phyloP scores from a whole-genome alignment of 352 stramenopile species.

The Phytophthora sojae region DNA sequence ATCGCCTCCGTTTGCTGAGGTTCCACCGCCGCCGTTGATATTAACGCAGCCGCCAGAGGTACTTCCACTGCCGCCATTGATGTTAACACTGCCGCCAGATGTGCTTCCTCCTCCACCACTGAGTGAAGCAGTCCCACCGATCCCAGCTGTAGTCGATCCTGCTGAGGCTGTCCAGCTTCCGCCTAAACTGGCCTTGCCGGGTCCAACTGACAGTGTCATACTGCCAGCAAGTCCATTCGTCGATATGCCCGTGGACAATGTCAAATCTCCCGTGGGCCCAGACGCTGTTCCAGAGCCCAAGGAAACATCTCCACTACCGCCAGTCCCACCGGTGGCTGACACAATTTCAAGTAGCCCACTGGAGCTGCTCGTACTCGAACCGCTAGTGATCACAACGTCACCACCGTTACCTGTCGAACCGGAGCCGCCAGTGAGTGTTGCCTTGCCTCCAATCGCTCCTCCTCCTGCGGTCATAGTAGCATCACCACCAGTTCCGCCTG shows the following conservation, averaged over 20 bases:
- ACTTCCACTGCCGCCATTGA: conserved; percentile 37
- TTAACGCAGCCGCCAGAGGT: conserved; percentile 39
- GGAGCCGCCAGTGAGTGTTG: conserved; percentile 44
- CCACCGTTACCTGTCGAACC: conserved; percentile 52
- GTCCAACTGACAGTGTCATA: conserved; percentile 45
- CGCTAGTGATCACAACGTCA: conserved; percentile 51
- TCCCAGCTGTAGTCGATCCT: conserved; percentile 30
- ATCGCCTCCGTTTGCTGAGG: conserved; percentile 34
- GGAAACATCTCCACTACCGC: conserved; percentile 29
- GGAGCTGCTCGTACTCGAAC: conserved; percentile 33
- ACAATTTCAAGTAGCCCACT: conserved; percentile 34
- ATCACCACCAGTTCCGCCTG: conserved; percentile 31
- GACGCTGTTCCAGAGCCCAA: conserved; percentile 39
- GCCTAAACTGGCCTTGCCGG: conserved; percentile 21
- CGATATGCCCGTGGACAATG: conserved; percentile 48
- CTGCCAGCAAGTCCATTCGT: conserved; percentile 41
- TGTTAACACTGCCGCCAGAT: conserved; percentile 37
- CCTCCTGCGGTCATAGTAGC: conserved; percentile 33
- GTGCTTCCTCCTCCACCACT: conserved; percentile 40
- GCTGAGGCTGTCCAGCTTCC: conserved; percentile 36
- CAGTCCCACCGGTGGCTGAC: conserved; percentile 28
- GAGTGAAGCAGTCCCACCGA: conserved; percentile 43
- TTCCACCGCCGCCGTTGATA: conserved; percentile 40
- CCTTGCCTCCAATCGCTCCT: conserved; percentile 43
- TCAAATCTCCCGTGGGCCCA: conserved; percentile 46